Percentiles rank a stretch among this genome's conserved stretches.
Conservation (phyloP, 306 rosid species). For the Lathyrus oleraceus region DNA sequence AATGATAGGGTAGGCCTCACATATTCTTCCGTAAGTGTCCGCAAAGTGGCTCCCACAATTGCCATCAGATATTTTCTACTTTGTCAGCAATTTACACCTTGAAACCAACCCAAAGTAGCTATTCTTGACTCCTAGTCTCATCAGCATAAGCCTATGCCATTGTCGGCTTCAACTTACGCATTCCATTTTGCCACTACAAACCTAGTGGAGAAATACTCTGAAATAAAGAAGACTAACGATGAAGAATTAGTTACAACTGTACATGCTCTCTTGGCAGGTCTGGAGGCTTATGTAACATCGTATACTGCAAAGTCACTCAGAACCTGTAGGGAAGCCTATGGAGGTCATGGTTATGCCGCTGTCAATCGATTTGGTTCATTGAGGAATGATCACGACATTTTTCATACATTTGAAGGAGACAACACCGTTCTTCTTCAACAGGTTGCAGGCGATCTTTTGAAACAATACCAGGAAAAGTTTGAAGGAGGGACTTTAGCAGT, state of each 20-base stretch:
- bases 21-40: slow-evolving; percentile 85
- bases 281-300: slow-evolving; percentile 83
- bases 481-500: slow-evolving; percentile 85
- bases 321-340: slow-evolving; percentile 95
- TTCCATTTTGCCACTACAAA: slow-evolving; percentile 72
- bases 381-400: slow-evolving; percentile 97
- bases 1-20: slow-evolving; percentile 98
- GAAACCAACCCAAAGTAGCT: slow-evolving; percentile 81
- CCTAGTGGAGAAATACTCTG: slow-evolving; percentile 76
- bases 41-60: slow-evolving; percentile 76
- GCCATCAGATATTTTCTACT: slow-evolving; percentile 85
- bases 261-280: slow-evolving; percentile 89
- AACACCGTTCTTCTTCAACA: slow-evolving; percentile 97
- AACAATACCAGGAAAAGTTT: slow-evolving; percentile 82
- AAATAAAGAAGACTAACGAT: slow-evolving; percentile 80
- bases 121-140: slow-evolving; percentile 97
- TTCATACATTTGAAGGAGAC: slow-evolving; percentile 99
- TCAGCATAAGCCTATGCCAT: slow-evolving; percentile 96
- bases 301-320: slow-evolving; percentile 92
- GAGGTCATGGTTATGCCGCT: slow-evolving; percentile 99
- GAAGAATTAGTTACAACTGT: slow-evolving; percentile 81
- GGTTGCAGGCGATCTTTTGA: slow-evolving; percentile 90
- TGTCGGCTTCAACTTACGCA: slow-evolving; percentile 96
- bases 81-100: slow-evolving; percentile 96
- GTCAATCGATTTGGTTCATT: slow-evolving; percentile 83